These are phyloP conservation scores for Tarenaya hassleriana DNA, from an alignment of 345 rosid species.

Conservation along the genomic window DNA sequence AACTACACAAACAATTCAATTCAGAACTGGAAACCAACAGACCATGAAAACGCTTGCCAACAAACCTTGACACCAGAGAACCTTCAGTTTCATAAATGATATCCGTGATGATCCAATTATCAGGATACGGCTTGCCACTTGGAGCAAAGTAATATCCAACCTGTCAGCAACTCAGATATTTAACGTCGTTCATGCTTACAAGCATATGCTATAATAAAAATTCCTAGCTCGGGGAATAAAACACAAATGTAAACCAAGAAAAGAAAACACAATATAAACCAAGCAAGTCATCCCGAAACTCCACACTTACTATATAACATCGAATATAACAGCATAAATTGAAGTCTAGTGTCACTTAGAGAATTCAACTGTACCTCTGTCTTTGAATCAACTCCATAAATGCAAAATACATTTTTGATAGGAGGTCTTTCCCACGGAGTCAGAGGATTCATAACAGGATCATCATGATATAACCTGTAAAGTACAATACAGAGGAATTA, in stretches of 20 bases:
- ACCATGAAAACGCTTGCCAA: background rate
- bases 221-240: background rate
- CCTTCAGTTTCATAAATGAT: constrained; percentile 87
- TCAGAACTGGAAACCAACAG: too few relatives aligned
- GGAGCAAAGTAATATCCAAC: constrained; percentile 97
- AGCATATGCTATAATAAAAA: constrained; percentile 9
- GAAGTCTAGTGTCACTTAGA: constrained; percentile 5
- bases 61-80: constrained; percentile 68
- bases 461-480: constrained; percentile 78
- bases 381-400: constrained; percentile 79
- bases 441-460: constrained; percentile 90
- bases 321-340: constrained; percentile 14
- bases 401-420: constrained; percentile 86
- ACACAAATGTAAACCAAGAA: background rate
- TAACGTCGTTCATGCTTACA: constrained; percentile 8
- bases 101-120: constrained; percentile 97
- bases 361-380: constrained; percentile 65
- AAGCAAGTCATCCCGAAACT: too few relatives aligned
- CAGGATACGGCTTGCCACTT: constrained; percentile 98
- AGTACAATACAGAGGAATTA: background rate
- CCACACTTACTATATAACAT: background rate
- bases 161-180: constrained; percentile 39
- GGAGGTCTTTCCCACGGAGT: constrained; percentile 99
- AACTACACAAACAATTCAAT: too few relatives aligned
- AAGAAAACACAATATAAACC: background rate